A percentile compares a stretch with the other conserved stretches of the same genome.
Conservation (phyloP, 2,329 filamentous ascomycete species). For the Calonectria honghensis region DNA sequence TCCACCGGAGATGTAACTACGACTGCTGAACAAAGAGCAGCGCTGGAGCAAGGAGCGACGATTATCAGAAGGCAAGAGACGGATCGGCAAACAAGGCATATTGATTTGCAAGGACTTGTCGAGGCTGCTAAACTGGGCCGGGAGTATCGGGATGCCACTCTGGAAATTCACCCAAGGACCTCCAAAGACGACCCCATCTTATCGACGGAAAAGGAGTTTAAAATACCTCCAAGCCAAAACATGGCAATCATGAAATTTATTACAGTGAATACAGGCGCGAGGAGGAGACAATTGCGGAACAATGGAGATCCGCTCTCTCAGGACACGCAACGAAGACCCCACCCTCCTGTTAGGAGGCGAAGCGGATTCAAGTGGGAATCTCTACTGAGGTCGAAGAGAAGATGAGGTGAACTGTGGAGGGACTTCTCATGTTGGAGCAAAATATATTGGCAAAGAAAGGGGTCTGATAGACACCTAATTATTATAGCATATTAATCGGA, state of each 20-base stretch:
- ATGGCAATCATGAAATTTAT: conserved; percentile 57
- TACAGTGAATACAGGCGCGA: conserved; percentile 35
- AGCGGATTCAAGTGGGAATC: conserved; percentile 53
- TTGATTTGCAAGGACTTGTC: conserved; percentile 59
- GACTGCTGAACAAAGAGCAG: conserved; percentile 51
- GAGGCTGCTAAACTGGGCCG: conserved; percentile 57
- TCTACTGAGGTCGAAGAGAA: conserved; percentile 51
- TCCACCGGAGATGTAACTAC: conserved; percentile 49
- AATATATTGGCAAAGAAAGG: conserved; percentile 22
- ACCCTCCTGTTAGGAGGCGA: conserved; percentile 36
- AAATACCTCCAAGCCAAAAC: conserved; percentile 65
- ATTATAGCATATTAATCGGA: conserved; percentile 43
- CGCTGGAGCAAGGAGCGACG: conserved; percentile 49
- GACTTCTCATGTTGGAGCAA: conserved; percentile 31
- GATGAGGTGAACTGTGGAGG: conserved; percentile 15
- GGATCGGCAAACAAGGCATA: conserved; percentile 46
- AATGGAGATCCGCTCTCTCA: conserved; percentile 1
- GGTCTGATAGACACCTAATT: conserved; percentile 26
- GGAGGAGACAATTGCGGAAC: conserved; percentile 29
- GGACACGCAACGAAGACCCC: conserved; percentile 27
- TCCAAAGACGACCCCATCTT: conserved; percentile 63
- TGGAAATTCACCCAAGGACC: conserved; percentile 65
- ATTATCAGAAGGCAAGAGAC: conserved; percentile 43
- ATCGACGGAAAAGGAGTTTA: conserved; percentile 52
- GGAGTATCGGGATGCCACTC: conserved; percentile 51